phyloP scores from a whole-genome alignment of 1,284 basidiomycete species.

The Meripilus lineatus region DNA sequence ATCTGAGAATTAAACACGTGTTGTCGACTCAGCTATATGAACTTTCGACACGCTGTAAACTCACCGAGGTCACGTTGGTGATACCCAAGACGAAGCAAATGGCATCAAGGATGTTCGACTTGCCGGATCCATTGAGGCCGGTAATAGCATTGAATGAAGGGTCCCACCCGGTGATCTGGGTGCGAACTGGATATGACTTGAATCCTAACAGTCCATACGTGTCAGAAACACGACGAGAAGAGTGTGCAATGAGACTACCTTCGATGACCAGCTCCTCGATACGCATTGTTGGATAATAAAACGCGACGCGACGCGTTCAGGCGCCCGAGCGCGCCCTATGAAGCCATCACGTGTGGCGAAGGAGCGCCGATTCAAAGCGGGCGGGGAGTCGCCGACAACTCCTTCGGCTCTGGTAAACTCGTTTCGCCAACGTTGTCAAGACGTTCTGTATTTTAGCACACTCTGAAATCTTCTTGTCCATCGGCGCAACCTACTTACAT shows the following conservation, averaged over 20 bases:
- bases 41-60: slow-evolving; percentile 21
- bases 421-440: slow-evolving; percentile 15
- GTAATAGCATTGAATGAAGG: slow-evolving; percentile 97
- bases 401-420: slow-evolving; percentile 13
- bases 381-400: no score
- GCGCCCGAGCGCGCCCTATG: neutral
- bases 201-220: slow-evolving; percentile 51
- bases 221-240: slow-evolving; percentile 3
- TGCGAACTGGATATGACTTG: slow-evolving; percentile 96
- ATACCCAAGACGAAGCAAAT: slow-evolving; percentile 98
- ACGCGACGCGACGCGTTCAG: slow-evolving; percentile 21
- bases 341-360: neutral
- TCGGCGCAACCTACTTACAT: neutral
- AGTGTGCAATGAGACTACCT: slow-evolving; percentile 33
- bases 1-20: slow-evolving; percentile 47
- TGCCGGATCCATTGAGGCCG: slow-evolving; percentile 90
- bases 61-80: slow-evolving; percentile 85
- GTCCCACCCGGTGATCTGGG: slow-evolving; percentile 94
- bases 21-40: no score
- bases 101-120: slow-evolving; percentile 97
- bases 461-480: neutral
- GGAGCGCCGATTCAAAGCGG: no score
- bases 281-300: slow-evolving; percentile 44
- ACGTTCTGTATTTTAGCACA: no score
- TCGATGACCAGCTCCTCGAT: slow-evolving; percentile 82